phyloP scores from a whole-genome alignment of 73 alveolate species.

The Effrenium voratum region DNA sequence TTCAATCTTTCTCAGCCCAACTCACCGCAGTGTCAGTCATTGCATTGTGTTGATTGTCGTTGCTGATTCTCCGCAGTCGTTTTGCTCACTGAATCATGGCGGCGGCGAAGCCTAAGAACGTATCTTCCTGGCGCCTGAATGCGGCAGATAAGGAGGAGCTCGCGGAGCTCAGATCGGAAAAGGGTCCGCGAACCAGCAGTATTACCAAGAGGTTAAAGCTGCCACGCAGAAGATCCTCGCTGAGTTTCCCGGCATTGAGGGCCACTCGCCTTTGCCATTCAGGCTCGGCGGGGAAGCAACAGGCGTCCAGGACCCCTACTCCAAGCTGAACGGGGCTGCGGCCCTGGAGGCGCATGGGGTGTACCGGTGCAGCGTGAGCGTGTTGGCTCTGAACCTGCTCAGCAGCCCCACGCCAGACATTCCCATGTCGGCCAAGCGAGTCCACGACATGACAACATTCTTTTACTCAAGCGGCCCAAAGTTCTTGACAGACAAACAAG shows the following conservation, averaged over 20 bases:
- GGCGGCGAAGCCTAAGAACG: not conserved
- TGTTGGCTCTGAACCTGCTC: not conserved
- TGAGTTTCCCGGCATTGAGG: not conserved
- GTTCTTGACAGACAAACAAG: not conserved
- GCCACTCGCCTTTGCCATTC: not conserved
- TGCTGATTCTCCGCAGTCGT: no score
- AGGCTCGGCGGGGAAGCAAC: not conserved
- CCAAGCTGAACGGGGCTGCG: not conserved
- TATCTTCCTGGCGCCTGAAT: constrained; percentile 1
- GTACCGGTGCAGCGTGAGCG: not conserved
- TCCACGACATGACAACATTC: not conserved
- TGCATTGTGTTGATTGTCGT: no score
- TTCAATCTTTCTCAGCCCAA: no score
- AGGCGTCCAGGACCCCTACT: not conserved
- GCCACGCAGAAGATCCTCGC: not conserved
- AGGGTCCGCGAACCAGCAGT: constrained; percentile 5
- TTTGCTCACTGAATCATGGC: no score
- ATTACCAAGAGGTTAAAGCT: not conserved
- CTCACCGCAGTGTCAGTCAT: no score
- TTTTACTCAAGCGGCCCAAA: not conserved
- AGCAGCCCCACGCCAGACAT: not conserved
- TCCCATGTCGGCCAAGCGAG: not conserved
- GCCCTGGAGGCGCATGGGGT: not conserved
- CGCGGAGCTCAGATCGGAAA: not conserved
- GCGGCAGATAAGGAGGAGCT: not conserved